These are phyloP conservation scores for Teratosphaeria epicoccoides DNA, from an alignment of 2,329 filamentous ascomycete species.

Conservation along the genomic window DNA sequence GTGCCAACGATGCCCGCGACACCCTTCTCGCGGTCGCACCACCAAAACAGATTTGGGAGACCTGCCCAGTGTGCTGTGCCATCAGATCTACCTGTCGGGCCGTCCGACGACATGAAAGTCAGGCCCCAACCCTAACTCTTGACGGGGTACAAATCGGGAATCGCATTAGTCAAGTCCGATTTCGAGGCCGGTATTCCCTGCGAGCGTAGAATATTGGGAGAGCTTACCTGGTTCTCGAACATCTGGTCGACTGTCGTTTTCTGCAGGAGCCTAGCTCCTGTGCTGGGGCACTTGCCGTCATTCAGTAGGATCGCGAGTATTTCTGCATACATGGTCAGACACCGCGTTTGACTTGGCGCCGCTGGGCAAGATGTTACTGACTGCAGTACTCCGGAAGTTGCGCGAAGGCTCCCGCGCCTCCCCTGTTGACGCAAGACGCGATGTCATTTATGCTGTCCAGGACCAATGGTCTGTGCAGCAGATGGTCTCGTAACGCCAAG, in stretches of 20 bases:
- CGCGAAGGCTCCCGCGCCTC: slow-evolving; percentile 50
- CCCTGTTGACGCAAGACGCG: slow-evolving; percentile 42
- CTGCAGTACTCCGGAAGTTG: slow-evolving; percentile 44
- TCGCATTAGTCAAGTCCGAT: slow-evolving; percentile 14
- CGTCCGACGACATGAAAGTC: slow-evolving; percentile 17
- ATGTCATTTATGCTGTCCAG: slow-evolving; percentile 32
- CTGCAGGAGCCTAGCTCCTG: slow-evolving; percentile 42
- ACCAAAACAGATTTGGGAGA: slow-evolving; percentile 23
- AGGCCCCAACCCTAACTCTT: slow-evolving; percentile 53
- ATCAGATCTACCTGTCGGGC: slow-evolving; percentile 15
- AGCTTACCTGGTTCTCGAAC: slow-evolving; percentile 45
- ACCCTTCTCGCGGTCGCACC: slow-evolving; percentile 20
- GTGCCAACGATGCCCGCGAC: slow-evolving; percentile 23
- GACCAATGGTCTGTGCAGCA: slow-evolving; percentile 34
- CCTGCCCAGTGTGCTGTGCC: slow-evolving; percentile 19
- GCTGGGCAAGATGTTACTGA: neutral
- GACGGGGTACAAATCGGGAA: slow-evolving; percentile 42
- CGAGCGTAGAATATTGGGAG: neutral
- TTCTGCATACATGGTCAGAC: slow-evolving; percentile 29
- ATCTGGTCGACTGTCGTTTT: slow-evolving; percentile 49
- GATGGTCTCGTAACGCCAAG: slow-evolving; percentile 34
- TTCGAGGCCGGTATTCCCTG: slow-evolving; percentile 16
- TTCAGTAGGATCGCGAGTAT: slow-evolving; percentile 53
- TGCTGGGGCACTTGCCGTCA: slow-evolving; percentile 47
- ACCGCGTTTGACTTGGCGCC: neutral